Evolutionary conservation across 192 early-diverging fungal species (phyloP).

Genomic region (Helicostylum pulchrum): DNA sequence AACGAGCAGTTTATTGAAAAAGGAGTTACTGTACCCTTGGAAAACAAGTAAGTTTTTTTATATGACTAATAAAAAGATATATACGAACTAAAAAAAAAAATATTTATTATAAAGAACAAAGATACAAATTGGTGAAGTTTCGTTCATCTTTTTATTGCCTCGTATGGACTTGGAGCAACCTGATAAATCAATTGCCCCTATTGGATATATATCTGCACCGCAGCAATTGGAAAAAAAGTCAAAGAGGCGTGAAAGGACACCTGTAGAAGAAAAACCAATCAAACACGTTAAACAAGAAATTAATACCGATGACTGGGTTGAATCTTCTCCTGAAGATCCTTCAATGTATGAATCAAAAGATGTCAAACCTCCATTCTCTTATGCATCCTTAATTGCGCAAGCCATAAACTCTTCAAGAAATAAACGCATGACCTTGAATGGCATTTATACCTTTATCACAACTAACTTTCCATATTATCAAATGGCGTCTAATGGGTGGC

Average conservation of each 20-base stretch:
- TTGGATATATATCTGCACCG: slow-evolving; percentile 24
- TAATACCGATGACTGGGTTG: not conserved
- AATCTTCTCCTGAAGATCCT: slow-evolving; percentile 6
- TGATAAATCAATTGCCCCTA: not conserved
- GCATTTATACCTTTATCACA: slow-evolving; percentile 88
- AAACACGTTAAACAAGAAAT: not conserved
- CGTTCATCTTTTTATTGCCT: slow-evolving; percentile 77
- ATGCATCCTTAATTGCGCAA: slow-evolving; percentile 88
- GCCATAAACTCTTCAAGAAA: slow-evolving; percentile 75
- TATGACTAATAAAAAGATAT: too few species aligned
- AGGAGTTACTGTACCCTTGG: slow-evolving; percentile 57
- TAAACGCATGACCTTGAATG: slow-evolving; percentile 81
- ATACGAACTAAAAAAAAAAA: too few species aligned
- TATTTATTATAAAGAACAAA: slow-evolving; percentile 46
- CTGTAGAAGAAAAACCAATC: not conserved
- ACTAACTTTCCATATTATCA: slow-evolving; percentile 85
- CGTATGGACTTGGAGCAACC: slow-evolving; percentile 42
- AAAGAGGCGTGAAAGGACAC: not conserved
- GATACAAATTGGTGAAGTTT: slow-evolving; percentile 79
- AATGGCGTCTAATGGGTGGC: slow-evolving; percentile 87
- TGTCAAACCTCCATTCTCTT: slow-evolving; percentile 79
- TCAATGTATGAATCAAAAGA: slow-evolving; percentile 27
- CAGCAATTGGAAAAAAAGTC: slow-evolving; percentile 22
- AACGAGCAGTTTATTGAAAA: slow-evolving; percentile 74
- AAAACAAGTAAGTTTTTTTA: slow-evolving; percentile 49